Conservation (phyloP, 2,329 filamentous ascomycete genomes). For the Calcarisporium arbuscula region DNA sequence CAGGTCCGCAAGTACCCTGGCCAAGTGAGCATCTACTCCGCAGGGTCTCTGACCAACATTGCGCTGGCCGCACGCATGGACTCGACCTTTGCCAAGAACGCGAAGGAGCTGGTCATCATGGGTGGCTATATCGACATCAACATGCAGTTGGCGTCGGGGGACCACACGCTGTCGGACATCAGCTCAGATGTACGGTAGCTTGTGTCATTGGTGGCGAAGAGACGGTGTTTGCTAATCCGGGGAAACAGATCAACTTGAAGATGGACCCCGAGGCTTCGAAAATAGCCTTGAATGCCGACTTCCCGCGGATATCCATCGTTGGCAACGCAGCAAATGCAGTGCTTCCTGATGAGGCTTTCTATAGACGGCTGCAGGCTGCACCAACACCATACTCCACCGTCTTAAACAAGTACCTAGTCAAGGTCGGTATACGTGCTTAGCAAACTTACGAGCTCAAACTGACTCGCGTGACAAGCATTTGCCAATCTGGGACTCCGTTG, state of each 20-base stretch:
- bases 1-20: constrained; percentile 42
- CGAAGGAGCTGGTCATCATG: constrained; percentile 43
- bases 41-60: constrained; percentile 41
- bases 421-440: too few relatives aligned
- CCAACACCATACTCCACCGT: too few relatives aligned
- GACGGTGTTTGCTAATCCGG: not conserved
- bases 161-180: constrained; percentile 16
- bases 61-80: constrained; percentile 40
- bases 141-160: constrained; percentile 21
- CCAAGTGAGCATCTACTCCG: constrained; percentile 39
- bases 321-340: constrained; percentile 42
- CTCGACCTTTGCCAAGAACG: constrained; percentile 35
- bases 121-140: constrained; percentile 42
- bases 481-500: too few relatives aligned
- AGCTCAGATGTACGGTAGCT: constrained; percentile 19
- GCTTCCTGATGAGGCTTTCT: too few relatives aligned
- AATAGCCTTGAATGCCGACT: constrained; percentile 40
- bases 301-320: constrained; percentile 37
- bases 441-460: too few relatives aligned
- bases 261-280: constrained; percentile 44
- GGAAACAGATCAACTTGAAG: constrained; percentile 40
- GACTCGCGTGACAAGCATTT: too few relatives aligned
- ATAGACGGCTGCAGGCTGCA: too few relatives aligned
- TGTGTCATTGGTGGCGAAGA: too few relatives aligned
- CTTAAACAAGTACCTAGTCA: too few relatives aligned